phyloP scores from a whole-genome alignment of 2,329 filamentous ascomycete genomes.

The Penicillium olsonii region DNA sequence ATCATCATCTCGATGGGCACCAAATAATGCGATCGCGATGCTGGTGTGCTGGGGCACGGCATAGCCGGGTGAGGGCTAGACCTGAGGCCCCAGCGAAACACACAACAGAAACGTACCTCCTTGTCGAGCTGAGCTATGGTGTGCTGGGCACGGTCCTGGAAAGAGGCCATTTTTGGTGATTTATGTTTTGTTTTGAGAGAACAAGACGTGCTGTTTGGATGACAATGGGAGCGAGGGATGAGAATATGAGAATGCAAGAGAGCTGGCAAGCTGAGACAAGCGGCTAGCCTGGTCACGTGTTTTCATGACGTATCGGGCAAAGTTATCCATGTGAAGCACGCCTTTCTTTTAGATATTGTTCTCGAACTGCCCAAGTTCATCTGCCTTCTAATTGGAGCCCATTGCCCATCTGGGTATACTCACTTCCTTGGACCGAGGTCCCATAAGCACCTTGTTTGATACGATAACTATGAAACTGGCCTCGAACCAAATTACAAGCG shows the following conservation, averaged over 20 bases:
- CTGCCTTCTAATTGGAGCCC: no score
- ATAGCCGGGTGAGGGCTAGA: constrained; percentile 15
- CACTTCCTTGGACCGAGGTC: neutral
- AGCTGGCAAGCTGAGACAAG: constrained; percentile 25
- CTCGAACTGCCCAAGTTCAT: no score
- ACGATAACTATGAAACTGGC: neutral
- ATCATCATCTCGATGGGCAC: no score
- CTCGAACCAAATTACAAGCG: neutral
- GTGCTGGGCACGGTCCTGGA: constrained; percentile 65
- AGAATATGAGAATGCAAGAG: constrained; percentile 24
- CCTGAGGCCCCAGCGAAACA: constrained; percentile 24
- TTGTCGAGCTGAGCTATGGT: constrained; percentile 69
- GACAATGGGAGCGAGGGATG: constrained; percentile 26
- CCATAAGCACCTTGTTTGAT: neutral
- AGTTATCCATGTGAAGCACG: neutral
- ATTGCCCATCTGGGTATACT: no score
- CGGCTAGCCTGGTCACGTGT: constrained; percentile 24
- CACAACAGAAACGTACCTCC: constrained; percentile 54
- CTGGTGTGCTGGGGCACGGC: neutral
- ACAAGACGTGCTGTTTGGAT: constrained; percentile 9
- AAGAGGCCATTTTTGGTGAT: constrained; percentile 43
- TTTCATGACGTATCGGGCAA: constrained; percentile 22
- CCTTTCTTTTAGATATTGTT: no score
- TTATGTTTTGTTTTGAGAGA: constrained; percentile 4
- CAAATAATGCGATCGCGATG: neutral